Evolutionary conservation across 2,329 filamentous ascomycete genomes (phyloP), one percentile per base, ranked within the genome.

Genomic region (Colletotrichum orchidophilum): DNA sequence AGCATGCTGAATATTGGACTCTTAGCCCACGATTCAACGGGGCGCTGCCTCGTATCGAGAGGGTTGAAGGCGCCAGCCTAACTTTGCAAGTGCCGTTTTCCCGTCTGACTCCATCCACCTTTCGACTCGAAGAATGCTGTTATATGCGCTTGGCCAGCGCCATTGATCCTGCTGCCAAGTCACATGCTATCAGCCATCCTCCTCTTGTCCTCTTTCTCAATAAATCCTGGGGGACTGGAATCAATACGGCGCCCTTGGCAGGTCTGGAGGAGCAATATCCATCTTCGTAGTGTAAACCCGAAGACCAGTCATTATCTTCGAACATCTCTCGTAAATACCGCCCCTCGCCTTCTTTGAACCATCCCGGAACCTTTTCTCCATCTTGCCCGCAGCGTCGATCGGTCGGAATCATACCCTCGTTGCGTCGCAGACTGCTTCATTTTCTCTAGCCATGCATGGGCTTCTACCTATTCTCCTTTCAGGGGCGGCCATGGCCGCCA

Each of bases 401-500:
- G n/a, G 26, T 52, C 64, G n/a, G 46, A 63, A 71, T 59, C 58
- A 71, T 57, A 71, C 57, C 57, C 68, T 68, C 64, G 52, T 35
- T 63, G 64, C 52, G 57, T 63, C 35, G n/a, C 52, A 31, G 49
- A 49, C 24, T 63, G 52, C 64, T 35, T 58, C 52, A 53, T 35
- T 42, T 46, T 39, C 50, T 67, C 52, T 33, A 71, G 42, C 58
- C 49, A 71, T 71, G 68, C 68, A 71, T 71, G 58, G 39, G 11
- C 58, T 71, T 46, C 52, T 72, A 46, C 31, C 65, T 53, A 49
- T 73, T 50, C 21, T 74, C 58, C 67, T 73, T 15, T 63, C 62
- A 27, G 64, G 73, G 60, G 60, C 58, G 7, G 66, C 60, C 33
- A 58, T 71, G 39, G 71, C 67, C 27, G 70, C 72, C 59, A 74